These are phyloP conservation scores for Sarocladiaceae sp. DNA, from an alignment of 2,329 filamentous ascomycete genomes.

Conservation along the genomic window DNA sequence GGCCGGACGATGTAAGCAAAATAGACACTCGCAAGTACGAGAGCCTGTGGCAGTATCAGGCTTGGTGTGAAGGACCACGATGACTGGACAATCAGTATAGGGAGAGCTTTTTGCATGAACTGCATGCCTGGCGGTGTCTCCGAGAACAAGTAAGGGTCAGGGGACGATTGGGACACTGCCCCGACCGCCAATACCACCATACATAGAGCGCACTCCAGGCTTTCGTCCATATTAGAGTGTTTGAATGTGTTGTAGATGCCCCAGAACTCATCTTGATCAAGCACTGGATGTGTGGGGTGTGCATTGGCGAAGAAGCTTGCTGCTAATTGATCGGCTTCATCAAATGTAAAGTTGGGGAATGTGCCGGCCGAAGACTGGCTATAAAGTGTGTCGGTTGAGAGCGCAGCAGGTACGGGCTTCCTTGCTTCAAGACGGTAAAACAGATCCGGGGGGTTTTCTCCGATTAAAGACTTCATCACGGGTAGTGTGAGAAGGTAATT, in stretches of 20 bases:
- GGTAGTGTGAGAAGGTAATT: slow-evolving; percentile 23
- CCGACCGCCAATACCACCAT: slow-evolving; percentile 26
- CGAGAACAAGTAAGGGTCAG: slow-evolving; percentile 14
- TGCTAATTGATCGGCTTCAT: slow-evolving; percentile 20
- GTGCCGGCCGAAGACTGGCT: neutral
- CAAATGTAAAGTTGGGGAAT: slow-evolving; percentile 11
- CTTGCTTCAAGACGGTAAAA: slow-evolving; percentile 23
- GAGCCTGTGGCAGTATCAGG: slow-evolving; percentile 22
- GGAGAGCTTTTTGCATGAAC: slow-evolving; percentile 25
- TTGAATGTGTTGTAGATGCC: slow-evolving; percentile 19
- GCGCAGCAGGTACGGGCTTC: slow-evolving; percentile 18
- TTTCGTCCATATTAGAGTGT: slow-evolving; percentile 17
- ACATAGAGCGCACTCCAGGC: slow-evolving; percentile 23
- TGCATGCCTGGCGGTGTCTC: slow-evolving; percentile 23
- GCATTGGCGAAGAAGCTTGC: slow-evolving; percentile 21
- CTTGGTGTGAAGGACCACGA: slow-evolving; percentile 25
- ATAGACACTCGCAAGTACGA: slow-evolving; percentile 27
- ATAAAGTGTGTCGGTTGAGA: slow-evolving; percentile 16
- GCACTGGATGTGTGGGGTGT: slow-evolving; percentile 22
- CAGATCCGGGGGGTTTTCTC: slow-evolving; percentile 23
- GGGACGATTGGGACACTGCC: slow-evolving; percentile 15
- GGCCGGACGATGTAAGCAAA: slow-evolving; percentile 28
- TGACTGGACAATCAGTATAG: slow-evolving; percentile 21
- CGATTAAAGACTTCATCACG: slow-evolving; percentile 22
- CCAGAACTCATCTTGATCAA: slow-evolving; percentile 22